Conservation (phyloP, 1,139 yeast genomes). For the Diutina siamensis region DNA sequence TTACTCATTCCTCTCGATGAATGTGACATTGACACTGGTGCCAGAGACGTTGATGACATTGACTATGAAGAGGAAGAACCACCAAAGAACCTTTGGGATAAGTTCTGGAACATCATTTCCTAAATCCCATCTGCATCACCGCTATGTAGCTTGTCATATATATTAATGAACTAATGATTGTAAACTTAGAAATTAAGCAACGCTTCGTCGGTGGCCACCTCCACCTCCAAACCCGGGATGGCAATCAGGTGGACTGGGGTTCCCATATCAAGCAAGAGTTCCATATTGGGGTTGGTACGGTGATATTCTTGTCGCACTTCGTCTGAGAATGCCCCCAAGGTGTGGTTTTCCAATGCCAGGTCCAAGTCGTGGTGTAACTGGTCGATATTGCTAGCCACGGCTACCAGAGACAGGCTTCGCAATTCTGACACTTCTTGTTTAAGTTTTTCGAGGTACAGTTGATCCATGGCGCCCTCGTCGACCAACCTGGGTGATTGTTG, state of each 20-base stretch:
- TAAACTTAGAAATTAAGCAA: background rate
- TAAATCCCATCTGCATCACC: too few relatives aligned
- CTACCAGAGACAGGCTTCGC: background rate
- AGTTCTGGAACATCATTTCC: conserved; percentile 2
- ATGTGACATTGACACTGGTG: conserved; percentile 5
- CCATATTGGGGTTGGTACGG: background rate
- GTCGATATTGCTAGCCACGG: background rate
- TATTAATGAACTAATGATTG: background rate
- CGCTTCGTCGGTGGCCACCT: background rate
- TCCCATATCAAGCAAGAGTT: background rate
- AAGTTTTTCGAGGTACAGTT: background rate
- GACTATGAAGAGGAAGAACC: conserved; percentile 1
- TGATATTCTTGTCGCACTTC: background rate
- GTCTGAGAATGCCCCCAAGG: background rate
- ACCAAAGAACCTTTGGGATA: background rate
- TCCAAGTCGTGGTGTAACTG: background rate
- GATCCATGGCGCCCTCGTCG: background rate
- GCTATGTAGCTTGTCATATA: too few relatives aligned
- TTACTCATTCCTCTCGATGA: background rate
- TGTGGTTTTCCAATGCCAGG: background rate
- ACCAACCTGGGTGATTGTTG: background rate
- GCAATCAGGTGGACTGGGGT: background rate
- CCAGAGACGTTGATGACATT: background rate
- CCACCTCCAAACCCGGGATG: conserved; percentile 1
- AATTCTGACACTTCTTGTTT: background rate